Conservation (phyloP, 2,329 filamentous ascomycete species). For the Pseudogymnoascus sp. region DNA sequence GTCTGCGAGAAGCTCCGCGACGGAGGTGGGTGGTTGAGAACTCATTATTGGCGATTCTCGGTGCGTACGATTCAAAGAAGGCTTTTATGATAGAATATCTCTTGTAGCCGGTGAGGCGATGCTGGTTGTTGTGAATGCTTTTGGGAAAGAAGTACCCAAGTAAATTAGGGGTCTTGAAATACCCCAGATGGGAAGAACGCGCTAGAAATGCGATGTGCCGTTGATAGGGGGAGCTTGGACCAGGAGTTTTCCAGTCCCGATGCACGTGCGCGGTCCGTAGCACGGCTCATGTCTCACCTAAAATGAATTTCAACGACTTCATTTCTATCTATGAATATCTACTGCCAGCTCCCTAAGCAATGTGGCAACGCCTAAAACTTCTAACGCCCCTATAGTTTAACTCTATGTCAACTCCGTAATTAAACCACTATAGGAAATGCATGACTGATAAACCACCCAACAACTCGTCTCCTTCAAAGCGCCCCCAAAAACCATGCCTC, state of each 20-base stretch:
- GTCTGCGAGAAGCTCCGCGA: conserved; percentile 42
- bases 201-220: not conserved
- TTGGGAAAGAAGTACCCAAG: not conserved
- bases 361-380: not conserved
- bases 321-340: not conserved
- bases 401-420: not conserved
- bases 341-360: not conserved
- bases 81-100: not conserved
- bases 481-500: not conserved
- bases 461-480: not conserved
- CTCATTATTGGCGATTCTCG: not conserved
- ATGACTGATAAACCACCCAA: not conserved
- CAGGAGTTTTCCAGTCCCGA: not conserved
- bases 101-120: not conserved
- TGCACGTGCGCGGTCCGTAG: not conserved
- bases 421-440: not conserved
- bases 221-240: conserved; percentile 5
- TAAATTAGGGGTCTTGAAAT: conserved; percentile 6
- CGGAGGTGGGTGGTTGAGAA: conserved; percentile 10
- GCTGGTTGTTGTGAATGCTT: not conserved
- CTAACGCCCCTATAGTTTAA: too few species aligned
- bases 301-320: not conserved
- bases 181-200: not conserved
- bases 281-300: not conserved
- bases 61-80: not conserved